Conservation (phyloP, 1,284 basidiomycete species). For the Cryptococcus depauperatus region DNA sequence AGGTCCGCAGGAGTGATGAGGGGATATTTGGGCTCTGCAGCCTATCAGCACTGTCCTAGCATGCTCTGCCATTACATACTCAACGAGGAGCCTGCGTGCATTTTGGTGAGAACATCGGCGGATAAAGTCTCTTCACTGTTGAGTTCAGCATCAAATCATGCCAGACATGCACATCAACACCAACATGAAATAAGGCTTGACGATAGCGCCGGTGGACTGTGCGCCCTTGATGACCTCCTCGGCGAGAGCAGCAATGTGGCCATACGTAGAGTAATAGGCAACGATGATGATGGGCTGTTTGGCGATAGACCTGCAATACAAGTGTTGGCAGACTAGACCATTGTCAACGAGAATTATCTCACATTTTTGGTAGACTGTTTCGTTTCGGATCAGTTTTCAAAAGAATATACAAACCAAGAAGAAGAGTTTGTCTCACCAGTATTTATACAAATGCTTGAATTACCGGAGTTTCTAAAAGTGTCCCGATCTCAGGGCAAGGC, state of each 20-base stretch:
- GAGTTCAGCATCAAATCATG: background rate
- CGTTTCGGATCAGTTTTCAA: no score
- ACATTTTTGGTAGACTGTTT: background rate
- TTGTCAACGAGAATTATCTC: background rate
- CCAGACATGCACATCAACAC: no score
- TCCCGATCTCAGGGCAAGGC: no score
- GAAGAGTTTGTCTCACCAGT: no score
- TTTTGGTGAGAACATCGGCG: conserved; percentile 63
- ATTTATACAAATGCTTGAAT: no score
- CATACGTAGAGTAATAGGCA: conserved; percentile 73
- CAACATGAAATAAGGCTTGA: conserved; percentile 59
- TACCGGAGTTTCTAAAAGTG: no score
- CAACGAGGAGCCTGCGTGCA: conserved; percentile 56
- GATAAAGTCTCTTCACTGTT: conserved; percentile 63
- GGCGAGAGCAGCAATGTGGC: conserved; percentile 70
- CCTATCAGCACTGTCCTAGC: no score
- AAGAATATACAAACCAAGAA: no score
- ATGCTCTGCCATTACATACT: no score
- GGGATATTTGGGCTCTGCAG: conserved; percentile 61
- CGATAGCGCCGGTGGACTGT: conserved; percentile 60
- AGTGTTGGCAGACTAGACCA: background rate
- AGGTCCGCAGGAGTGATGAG: conserved; percentile 61
- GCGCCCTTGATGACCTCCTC: conserved; percentile 68
- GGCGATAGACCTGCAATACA: conserved; percentile 12
- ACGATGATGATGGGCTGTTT: conserved; percentile 60